Evolutionary conservation across 257 asterid genomes (phyloP).

Genomic region (Solanum pinnatisectum): DNA sequence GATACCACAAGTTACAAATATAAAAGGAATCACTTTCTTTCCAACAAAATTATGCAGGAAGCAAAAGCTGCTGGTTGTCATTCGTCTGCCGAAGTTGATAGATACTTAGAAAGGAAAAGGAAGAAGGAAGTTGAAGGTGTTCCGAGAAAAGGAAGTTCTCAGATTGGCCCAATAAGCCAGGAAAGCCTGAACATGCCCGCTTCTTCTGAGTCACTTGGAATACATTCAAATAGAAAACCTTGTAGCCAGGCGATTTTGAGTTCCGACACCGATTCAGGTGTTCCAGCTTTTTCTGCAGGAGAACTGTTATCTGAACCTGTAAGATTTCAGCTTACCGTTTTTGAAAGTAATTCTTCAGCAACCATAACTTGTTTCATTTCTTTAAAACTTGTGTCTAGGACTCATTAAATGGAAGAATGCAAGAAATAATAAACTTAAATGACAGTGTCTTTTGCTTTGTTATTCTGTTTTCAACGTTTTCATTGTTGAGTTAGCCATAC

Average conservation of each 20-base stretch:
- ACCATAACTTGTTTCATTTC: background rate
- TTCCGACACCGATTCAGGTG: slow-evolving; percentile 21
- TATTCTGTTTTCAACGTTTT: background rate
- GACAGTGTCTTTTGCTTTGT: background rate
- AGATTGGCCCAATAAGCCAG: slow-evolving; percentile 45
- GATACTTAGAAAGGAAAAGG: slow-evolving; percentile 53
- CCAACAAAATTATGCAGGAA: slow-evolving; percentile 37
- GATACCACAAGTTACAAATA: background rate
- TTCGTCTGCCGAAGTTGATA: slow-evolving; percentile 57
- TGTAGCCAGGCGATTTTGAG: slow-evolving; percentile 36
- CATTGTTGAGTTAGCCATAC: background rate
- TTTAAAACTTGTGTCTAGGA: background rate
- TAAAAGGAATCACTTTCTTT: background rate
- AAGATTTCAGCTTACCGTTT: slow-evolving; percentile 17
- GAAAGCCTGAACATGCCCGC: slow-evolving; percentile 34
- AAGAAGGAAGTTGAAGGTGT: slow-evolving; percentile 37
- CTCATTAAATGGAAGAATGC: background rate
- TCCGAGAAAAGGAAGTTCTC: slow-evolving; percentile 36
- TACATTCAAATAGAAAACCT: slow-evolving; percentile 37
- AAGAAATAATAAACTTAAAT: background rate
- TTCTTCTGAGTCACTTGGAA: slow-evolving; percentile 46
- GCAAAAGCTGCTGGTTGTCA: slow-evolving; percentile 75
- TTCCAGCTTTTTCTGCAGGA: slow-evolving; percentile 32
- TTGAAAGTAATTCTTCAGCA: background rate
- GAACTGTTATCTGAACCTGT: slow-evolving; percentile 58